Conservation (phyloP, 441 rosid species). For the Biscutella laevigata region DNA sequence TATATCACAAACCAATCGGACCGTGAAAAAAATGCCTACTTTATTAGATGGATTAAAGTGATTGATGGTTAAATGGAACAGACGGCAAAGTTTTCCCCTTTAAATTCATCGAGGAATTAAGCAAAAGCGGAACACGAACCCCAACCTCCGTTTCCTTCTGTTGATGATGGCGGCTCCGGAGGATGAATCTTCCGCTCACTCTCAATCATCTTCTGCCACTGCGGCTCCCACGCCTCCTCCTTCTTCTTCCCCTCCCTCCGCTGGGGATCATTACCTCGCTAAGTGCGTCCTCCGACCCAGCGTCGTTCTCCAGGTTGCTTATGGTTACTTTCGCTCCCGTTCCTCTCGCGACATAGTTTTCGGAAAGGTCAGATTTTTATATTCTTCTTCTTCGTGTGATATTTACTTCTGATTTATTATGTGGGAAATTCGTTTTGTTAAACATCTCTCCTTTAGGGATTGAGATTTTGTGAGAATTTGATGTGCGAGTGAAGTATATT, state of each 20-base stretch:
- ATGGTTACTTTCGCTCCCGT: conserved; percentile 67
- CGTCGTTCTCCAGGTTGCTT: conserved; percentile 74
- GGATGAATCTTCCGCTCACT: conserved; percentile 81
- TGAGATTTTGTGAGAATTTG: conserved; percentile 15
- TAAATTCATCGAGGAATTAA: background rate
- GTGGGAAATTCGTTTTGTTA: background rate
- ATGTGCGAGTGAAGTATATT: background rate
- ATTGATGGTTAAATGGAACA: background rate
- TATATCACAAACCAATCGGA: too few species aligned
- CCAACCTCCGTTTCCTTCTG: background rate
- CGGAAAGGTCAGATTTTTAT: conserved; percentile 50
- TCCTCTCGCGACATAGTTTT: conserved; percentile 71
- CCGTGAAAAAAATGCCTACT: background rate
- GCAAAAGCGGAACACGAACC: background rate
- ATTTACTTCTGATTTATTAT: background rate
- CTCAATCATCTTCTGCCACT: conserved; percentile 53
- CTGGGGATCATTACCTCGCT: conserved; percentile 58
- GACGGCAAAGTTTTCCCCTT: background rate
- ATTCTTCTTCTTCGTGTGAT: background rate
- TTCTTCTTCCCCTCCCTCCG: conserved; percentile 31
- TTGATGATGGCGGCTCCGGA: conserved; percentile 75
- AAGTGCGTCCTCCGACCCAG: conserved; percentile 81
- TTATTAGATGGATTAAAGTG: background rate
- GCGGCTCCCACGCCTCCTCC: conserved; percentile 36
- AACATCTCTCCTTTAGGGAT: conserved; percentile 15